Conservation (phyloP, 2,329 filamentous ascomycete species). For the Penicillium sp. region DNA sequence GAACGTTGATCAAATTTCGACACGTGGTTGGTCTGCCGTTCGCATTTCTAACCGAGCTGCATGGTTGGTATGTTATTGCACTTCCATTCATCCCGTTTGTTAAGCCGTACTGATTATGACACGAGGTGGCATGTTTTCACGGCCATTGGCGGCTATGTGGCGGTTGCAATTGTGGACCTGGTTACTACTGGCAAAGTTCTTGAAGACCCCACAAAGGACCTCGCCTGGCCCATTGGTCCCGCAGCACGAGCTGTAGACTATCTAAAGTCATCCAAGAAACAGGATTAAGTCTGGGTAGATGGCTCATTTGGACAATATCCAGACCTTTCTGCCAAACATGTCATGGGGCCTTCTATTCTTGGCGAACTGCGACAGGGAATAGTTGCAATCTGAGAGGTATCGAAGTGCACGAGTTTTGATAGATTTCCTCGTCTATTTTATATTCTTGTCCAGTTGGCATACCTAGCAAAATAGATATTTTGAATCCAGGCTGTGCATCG, state of each 20-base stretch:
- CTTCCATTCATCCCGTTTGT: background rate
- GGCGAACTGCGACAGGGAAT: too few relatives aligned
- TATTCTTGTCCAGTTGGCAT: too few relatives aligned
- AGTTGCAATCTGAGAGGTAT: too few relatives aligned
- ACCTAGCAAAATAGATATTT: too few relatives aligned
- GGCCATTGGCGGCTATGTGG: slow-evolving; percentile 43
- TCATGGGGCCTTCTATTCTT: background rate
- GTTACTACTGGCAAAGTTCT: slow-evolving; percentile 36
- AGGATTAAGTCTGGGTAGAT: background rate
- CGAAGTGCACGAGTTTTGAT: too few relatives aligned
- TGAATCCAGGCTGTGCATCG: too few relatives aligned
- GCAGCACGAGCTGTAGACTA: slow-evolving; percentile 12
- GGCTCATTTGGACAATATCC: background rate
- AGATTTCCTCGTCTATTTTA: too few relatives aligned
- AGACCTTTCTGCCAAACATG: background rate
- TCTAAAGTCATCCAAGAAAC: background rate
- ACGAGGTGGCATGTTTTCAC: slow-evolving; percentile 46
- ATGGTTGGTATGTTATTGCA: slow-evolving; percentile 40
- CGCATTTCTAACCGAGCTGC: slow-evolving; percentile 43
- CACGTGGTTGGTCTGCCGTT: slow-evolving; percentile 35
- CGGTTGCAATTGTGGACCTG: slow-evolving; percentile 39
- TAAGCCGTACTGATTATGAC: background rate
- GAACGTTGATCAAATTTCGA: slow-evolving; percentile 25
- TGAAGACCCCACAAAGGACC: slow-evolving; percentile 25
- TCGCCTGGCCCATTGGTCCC: slow-evolving; percentile 38